phyloP scores from a whole-genome alignment of 2,329 filamentous ascomycete genomes.

The Curvularia eragrostidis region DNA sequence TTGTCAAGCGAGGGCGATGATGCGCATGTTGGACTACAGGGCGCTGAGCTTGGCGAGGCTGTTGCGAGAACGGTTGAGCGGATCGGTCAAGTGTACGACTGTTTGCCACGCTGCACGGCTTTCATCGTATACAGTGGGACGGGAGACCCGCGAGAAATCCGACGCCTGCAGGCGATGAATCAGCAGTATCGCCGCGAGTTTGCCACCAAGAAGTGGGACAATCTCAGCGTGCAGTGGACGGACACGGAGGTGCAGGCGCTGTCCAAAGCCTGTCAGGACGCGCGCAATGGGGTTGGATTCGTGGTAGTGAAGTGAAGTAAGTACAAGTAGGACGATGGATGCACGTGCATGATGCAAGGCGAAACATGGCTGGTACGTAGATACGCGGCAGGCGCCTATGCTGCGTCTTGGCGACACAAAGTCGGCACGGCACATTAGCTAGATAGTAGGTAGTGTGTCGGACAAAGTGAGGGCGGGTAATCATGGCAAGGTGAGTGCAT shows the following conservation, averaged over 20 bases:
- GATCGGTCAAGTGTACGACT: slow-evolving; percentile 62
- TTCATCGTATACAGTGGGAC: slow-evolving; percentile 70
- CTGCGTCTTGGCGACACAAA: background rate
- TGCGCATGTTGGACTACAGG: slow-evolving; percentile 30
- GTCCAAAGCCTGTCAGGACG: slow-evolving; percentile 61
- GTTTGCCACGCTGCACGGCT: slow-evolving; percentile 64
- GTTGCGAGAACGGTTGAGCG: slow-evolving; percentile 59
- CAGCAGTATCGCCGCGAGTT: slow-evolving; percentile 64
- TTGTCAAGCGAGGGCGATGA: slow-evolving; percentile 25
- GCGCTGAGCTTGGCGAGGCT: slow-evolving; percentile 51
- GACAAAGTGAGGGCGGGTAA: too few relatives aligned
- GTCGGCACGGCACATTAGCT: background rate
- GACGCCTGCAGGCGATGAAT: slow-evolving; percentile 63
- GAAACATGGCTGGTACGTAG: background rate
- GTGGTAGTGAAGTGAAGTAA: slow-evolving; percentile 62
- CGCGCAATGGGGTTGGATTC: slow-evolving; percentile 65
- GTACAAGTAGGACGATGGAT: background rate
- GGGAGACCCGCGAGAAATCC: slow-evolving; percentile 65
- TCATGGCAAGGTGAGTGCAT: background rate
- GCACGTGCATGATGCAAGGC: background rate
- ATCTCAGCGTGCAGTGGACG: slow-evolving; percentile 69
- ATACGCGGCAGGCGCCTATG: background rate
- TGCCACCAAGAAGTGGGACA: slow-evolving; percentile 67
- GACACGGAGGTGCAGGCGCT: slow-evolving; percentile 68
- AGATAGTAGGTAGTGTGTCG: too few relatives aligned